phyloP scores from a whole-genome alignment of 2,329 filamentous ascomycete genomes.

The Xylaria sp. region DNA sequence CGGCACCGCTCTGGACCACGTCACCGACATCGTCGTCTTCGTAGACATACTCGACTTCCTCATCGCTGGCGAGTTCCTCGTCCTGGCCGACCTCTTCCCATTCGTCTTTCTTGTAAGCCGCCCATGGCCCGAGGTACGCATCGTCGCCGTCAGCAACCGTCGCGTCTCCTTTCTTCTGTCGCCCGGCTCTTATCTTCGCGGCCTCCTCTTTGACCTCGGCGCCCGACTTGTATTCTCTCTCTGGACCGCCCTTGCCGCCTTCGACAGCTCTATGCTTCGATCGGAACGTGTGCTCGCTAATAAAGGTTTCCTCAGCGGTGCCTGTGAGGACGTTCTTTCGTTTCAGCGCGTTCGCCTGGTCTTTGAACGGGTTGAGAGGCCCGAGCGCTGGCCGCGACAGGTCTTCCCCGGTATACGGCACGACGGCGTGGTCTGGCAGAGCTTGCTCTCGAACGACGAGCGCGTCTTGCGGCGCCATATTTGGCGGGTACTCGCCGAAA shows the following conservation, averaged over 20 bases:
- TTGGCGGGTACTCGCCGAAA: constrained; percentile 72
- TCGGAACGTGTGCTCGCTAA: constrained; percentile 92
- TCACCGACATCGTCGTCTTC: constrained; percentile 76
- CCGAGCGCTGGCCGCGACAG: constrained; percentile 73
- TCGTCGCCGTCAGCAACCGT: constrained; percentile 86
- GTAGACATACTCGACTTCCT: constrained; percentile 81
- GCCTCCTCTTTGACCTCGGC: constrained; percentile 76
- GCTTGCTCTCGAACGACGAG: constrained; percentile 68
- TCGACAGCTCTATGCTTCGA: constrained; percentile 87
- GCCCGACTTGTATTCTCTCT: constrained; percentile 66
- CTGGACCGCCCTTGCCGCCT: constrained; percentile 69
- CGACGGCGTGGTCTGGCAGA: constrained; percentile 68
- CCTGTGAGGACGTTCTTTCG: constrained; percentile 88
- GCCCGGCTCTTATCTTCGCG: constrained; percentile 73
- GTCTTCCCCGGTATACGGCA: constrained; percentile 77
- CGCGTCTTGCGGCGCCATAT: constrained; percentile 73
- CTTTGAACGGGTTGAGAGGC: constrained; percentile 79
- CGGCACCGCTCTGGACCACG: constrained; percentile 71
- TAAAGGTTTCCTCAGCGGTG: constrained; percentile 84
- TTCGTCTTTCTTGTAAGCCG: constrained; percentile 78
- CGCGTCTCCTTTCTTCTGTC: constrained; percentile 87
- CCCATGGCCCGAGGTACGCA: constrained; percentile 96
- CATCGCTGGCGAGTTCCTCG: constrained; percentile 80
- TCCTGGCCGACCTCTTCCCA: constrained; percentile 79
- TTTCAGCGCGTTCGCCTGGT: constrained; percentile 70